Base-by-base conservation (phyloP, 345 rosid species). In the Viola odorata region DNA sequence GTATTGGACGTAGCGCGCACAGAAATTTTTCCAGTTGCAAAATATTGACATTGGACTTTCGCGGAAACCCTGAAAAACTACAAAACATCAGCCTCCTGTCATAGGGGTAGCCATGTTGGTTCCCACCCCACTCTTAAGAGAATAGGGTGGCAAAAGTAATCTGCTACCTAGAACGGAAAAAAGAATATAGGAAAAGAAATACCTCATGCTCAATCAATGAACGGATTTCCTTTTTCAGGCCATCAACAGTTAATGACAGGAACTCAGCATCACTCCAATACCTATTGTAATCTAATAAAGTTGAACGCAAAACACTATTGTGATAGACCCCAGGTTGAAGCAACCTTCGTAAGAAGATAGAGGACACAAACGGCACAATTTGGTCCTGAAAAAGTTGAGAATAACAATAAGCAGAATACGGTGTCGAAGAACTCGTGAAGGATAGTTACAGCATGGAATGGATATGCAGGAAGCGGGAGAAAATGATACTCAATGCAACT, bases 181-280 rank as follows among this genome's bases (percentile, higher is more conserved):
- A 45, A n/a, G n/a, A 41, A 57, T 44, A 50, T 39, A 60, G 60
- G 38, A 36, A 62, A 73, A 9, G 39, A 48, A 78, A 8, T 13
- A 85, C 99, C 99, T 88, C 91, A 59, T 84, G 77, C 62, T 89
- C 95, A 75, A 90, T 83, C 58, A 94, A 67, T 53, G 80, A 73
- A 74, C 84, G 69, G 55, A 94, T 82, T 75, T 88, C 99, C 75
- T 80, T 86, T 74, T 78, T 88, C 57, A 94, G 77, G 69, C 85
- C 96, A 75, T 82, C 95, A 62, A 77, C 82, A 60, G 86, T 87
- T 71, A 90, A 72, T 49, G 88, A 82, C 69, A 74, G 87, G 73
- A 90, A 88, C 78, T 94, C 99, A 55, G 87, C 67, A 66, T 86
- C 91, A 66, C 84, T 81, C 88, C 86, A 86, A 61, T 80, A 87